Evolutionary conservation across 805 yeast species (phyloP).

Genomic region (Huiozyma naganishii): DNA sequence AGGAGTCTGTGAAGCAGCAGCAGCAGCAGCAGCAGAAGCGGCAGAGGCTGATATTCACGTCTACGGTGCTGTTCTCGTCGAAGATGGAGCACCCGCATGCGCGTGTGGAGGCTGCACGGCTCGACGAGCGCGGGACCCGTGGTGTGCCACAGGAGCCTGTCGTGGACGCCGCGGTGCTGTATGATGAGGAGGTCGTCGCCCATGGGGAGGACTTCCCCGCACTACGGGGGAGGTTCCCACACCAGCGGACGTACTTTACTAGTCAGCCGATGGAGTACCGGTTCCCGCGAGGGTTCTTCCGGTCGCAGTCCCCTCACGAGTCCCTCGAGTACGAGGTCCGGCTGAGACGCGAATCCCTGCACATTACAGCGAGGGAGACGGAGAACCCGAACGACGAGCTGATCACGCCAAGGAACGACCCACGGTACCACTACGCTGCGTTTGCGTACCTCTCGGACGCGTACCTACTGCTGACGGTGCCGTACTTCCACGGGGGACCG

Average conservation of each 20-base stretch:
- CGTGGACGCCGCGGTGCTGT: constrained; percentile 10
- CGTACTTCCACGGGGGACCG: constrained; percentile 39
- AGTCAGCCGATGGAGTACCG: constrained; percentile 26
- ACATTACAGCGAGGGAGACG: neutral
- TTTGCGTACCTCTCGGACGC: constrained; percentile 52
- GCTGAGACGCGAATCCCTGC: constrained; percentile 8
- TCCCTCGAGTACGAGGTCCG: constrained; percentile 21
- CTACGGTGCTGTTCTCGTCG: constrained; percentile 38
- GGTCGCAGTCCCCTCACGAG: constrained; percentile 8
- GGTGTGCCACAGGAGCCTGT: neutral
- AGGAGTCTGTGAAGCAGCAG: constrained; percentile 15
- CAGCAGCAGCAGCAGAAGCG: constrained; percentile 6
- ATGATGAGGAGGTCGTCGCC: constrained; percentile 10
- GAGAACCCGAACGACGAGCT: neutral
- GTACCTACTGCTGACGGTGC: constrained; percentile 40
- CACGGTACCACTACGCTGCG: constrained; percentile 41
- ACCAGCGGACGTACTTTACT: constrained; percentile 10
- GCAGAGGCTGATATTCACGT: constrained; percentile 39
- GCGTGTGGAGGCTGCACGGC: constrained; percentile 3
- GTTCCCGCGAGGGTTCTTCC: constrained; percentile 29
- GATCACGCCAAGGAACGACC: constrained; percentile 16
- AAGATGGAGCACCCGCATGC: constrained; percentile 7
- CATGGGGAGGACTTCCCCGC: neutral
- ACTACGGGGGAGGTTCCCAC: constrained; percentile 1
- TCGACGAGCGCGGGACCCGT: neutral